phyloP scores from a whole-genome alignment of 116 monocot species.

The Dioscorea cayenensis region DNA sequence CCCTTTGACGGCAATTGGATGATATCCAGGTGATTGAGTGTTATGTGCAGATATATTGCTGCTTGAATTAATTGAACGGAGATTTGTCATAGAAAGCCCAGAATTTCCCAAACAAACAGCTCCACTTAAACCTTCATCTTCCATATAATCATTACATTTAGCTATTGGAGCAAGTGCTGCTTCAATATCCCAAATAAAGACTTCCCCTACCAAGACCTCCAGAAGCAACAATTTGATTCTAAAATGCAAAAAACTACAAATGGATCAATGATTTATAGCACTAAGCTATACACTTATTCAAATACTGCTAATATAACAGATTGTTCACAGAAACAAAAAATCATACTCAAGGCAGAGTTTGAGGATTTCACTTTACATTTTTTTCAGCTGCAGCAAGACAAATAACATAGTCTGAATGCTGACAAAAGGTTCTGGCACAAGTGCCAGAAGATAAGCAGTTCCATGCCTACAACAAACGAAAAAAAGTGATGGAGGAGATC shows the following conservation, averaged over 20 bases:
- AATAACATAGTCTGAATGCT: slow-evolving; percentile 98
- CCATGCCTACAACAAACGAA: slow-evolving; percentile 52
- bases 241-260: slow-evolving; percentile 38
- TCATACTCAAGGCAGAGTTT: not conserved
- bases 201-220: slow-evolving; percentile 97
- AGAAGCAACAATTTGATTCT: slow-evolving; percentile 96
- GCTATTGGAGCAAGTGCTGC: slow-evolving; percentile 62
- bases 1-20: slow-evolving; percentile 78
- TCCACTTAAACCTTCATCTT: slow-evolving; percentile 76
- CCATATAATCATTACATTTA: slow-evolving; percentile 59
- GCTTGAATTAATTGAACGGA: slow-evolving; percentile 51
- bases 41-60: slow-evolving; percentile 49
- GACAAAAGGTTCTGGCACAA: slow-evolving; percentile 90
- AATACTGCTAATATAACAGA: not conserved
- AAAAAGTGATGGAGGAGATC: not conserved
- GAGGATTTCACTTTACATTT: slow-evolving; percentile 50
- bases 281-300: not conserved
- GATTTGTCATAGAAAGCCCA: slow-evolving; percentile 54
- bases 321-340: not conserved
- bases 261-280: slow-evolving; percentile 15
- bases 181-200: slow-evolving; percentile 98
- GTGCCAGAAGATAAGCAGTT: slow-evolving; percentile 67
- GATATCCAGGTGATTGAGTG: slow-evolving; percentile 59
- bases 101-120: slow-evolving; percentile 40
- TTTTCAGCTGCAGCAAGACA: slow-evolving; percentile 80